Base-by-base conservation (phyloP, 768 basidiomycete genomes). In the Pisolithus microcarpus region DNA sequence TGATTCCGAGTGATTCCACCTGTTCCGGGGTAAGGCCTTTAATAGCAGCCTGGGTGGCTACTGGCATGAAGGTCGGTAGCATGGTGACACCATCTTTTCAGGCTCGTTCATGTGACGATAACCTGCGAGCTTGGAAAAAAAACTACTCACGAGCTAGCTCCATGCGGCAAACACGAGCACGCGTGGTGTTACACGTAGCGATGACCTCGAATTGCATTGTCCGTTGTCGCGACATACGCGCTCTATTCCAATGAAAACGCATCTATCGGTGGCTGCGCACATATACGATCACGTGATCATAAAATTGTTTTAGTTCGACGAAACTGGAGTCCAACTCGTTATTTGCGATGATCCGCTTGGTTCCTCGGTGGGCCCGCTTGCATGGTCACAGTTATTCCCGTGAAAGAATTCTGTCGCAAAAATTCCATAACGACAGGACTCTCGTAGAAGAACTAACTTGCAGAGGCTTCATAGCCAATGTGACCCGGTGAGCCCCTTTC, bases 51-150 rank as follows among this genome's bases (percentile, higher is more conserved):
- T 94, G 91, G 4, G 91, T 94, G 3, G 90, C 91, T 8, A 93
- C 90, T 3, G 91, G 91, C 91, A 93, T 94, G 60, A 94, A 94
- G 0, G 91, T 90, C 2, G 91, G 91, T 18, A 92, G 71, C 75
- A 85, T 80, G 2, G 90, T 92, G 37, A 77, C 70, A 8, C 88
- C 89, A 71, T 91, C 88, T 90, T 54, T 42, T 30, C 18, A 3
- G 46, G 42, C 38, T 47, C 40, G 49, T 46, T 54, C 46, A 44
- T 26, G 21, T 15, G 7, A 9, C 21, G n/a, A 11, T n/a, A 44
- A 30, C 15, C 24, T 30, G 34, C 26, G 28, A 19, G 0, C 13
- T 13, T 13, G 30, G 5, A 5, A 5, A 4, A 4, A 40, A 38
- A 44, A 2, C 15, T 16, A 54, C 84, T 63, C 63, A 87, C 91